Base-by-base conservation (phyloP, 768 basidiomycete species). In the Pleurotus ostreatus region DNA sequence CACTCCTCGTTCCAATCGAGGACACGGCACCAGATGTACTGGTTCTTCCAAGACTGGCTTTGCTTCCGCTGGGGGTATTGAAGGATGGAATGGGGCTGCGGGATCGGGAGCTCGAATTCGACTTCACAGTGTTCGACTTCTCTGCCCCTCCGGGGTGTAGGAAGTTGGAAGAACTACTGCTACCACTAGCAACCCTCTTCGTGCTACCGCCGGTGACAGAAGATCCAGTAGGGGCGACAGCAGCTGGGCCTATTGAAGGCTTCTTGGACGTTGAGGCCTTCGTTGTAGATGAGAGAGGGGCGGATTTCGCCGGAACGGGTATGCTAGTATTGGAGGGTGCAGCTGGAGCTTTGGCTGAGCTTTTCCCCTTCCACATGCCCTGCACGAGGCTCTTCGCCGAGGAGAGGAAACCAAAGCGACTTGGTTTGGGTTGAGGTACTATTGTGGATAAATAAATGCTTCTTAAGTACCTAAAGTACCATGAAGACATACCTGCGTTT, bases 331-430 rank as follows among this genome's bases (percentile, higher is more conserved):
- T 45, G 9, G 49, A 11, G 15, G 46, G 26, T n/a, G 30, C 53
- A 9, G 59, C 53, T 16, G 55, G 11, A n/a, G 45, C 30, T n/a
- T 65, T 59, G 7, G 70, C 55, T 8, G 67, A 41, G 62, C 76
- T 78, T 6, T 74, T 81, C 60, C 86, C 75, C 61, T 82, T 84
- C 88, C 88, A 91, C 1, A 92, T 87, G 60, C 79, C 88, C 62
- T 78, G 75, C 3, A 91, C 88, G 2, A 91, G 71, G 0, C 81
- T 80, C 66, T 89, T 91, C 6, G 89, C 84, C 15, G 78, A 84
- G 18, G 84, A 78, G 5, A 92, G 68, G 72, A 92, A 89, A 1
- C 87, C 89, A 57, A 89, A 83, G 38, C 82, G 80, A 3, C 82
- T 74, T 1, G 82, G 71, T 60, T 82, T 82, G 4, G 69, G 66